Percentiles rank a stretch among this genome's conserved stretches.
These are phyloP conservation scores for Cryptococcus floricola DNA, from an alignment of 1,284 basidiomycete genomes.

Conservation along the genomic window DNA sequence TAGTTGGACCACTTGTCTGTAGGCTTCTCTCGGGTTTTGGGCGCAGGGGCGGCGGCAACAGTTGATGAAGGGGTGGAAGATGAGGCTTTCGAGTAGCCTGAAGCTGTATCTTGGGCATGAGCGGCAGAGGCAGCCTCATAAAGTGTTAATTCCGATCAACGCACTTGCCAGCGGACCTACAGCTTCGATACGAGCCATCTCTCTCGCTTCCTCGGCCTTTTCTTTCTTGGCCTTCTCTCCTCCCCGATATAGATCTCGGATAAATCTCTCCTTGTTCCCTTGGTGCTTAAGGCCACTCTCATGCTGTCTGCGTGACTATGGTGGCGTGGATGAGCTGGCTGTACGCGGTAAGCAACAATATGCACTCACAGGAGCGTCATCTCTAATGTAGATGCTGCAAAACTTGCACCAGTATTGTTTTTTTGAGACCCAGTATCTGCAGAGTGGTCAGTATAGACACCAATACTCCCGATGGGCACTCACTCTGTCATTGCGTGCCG, in stretches of 20 bases:
- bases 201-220: slow-evolving; percentile 74
- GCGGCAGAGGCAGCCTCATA: slow-evolving; percentile 35
- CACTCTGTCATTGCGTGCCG: slow-evolving; percentile 27
- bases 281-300: slow-evolving; percentile 92
- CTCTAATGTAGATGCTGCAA: slow-evolving; percentile 62
- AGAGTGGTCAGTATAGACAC: not conserved
- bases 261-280: slow-evolving; percentile 87
- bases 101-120: slow-evolving; percentile 31
- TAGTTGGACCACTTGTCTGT: slow-evolving; percentile 78
- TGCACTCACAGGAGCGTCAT: slow-evolving; percentile 68
- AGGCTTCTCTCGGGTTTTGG: slow-evolving; percentile 50
- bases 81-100: slow-evolving; percentile 9
- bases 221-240: slow-evolving; percentile 85
- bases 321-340: slow-evolving; percentile 6
- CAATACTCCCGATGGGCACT: slow-evolving; percentile 1
- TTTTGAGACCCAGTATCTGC: slow-evolving; percentile 53
- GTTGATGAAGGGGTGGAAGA: slow-evolving; percentile 14
- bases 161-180: slow-evolving; percentile 51
- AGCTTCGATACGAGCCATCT: slow-evolving; percentile 80
- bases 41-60: slow-evolving; percentile 20
- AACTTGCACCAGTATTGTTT: slow-evolving; percentile 55
- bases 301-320: slow-evolving; percentile 76
- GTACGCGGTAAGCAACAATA: not conserved
- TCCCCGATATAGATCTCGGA: slow-evolving; percentile 87
- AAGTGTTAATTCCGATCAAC: not conserved